Conservation (phyloP, 495 filamentous ascomycete genomes). For the Aspergillus kassunensis region DNA sequence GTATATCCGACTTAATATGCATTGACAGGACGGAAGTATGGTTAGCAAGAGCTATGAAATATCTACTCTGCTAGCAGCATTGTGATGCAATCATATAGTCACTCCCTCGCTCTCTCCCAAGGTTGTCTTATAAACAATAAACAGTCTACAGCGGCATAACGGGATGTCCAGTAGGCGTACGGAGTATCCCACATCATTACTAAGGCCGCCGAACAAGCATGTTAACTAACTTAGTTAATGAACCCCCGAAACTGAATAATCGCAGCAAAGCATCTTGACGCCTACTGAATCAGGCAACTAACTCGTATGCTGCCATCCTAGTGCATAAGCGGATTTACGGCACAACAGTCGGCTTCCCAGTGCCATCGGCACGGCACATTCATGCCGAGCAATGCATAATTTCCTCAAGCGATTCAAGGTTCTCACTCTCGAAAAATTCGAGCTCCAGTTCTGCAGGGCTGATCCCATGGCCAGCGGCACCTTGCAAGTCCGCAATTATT, state of each 20-base stretch:
- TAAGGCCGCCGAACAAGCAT: too few species aligned
- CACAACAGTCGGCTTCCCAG: constrained; percentile 11
- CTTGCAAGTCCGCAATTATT: not conserved
- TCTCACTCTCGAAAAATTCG: not conserved
- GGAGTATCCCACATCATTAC: too few species aligned
- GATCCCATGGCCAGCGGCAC: constrained; percentile 2
- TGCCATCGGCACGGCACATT: constrained; percentile 13
- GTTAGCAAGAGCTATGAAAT: not conserved
- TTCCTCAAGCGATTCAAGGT: not conserved
- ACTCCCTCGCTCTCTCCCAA: too few species aligned
- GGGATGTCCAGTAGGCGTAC: too few species aligned
- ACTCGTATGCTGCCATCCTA: not conserved
- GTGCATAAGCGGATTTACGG: constrained; percentile 23
- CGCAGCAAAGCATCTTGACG: not conserved
- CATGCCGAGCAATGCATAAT: constrained; percentile 14
- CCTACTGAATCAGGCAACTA: constrained; percentile 8
- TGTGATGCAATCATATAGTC: not conserved
- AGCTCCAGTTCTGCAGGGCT: not conserved
- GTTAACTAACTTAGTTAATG: too few species aligned
- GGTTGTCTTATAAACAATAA: too few species aligned
- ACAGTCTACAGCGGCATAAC: too few species aligned
- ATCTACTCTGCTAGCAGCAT: not conserved
- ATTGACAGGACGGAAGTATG: not conserved
- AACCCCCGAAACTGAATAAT: not conserved
- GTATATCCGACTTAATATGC: constrained; percentile 27